Percentiles rank a stretch among this genome's conserved stretches.
These are phyloP conservation scores for Solanum piurae DNA, from an alignment of 257 asterid genomes.

Conservation along the genomic window DNA sequence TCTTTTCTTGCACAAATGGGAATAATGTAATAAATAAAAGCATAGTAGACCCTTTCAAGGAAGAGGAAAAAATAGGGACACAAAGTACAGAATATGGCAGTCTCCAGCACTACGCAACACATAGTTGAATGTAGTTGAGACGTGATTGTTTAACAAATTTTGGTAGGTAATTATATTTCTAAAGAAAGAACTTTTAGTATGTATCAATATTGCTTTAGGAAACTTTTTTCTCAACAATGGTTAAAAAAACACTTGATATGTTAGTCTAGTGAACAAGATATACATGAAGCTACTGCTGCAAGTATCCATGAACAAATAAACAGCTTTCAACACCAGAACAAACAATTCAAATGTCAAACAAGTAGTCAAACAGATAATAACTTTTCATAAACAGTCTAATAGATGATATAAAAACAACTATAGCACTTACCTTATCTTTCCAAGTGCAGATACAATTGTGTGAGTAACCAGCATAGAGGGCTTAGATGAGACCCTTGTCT, in stretches of 20 bases:
- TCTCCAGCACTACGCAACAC: neutral
- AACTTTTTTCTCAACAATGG: neutral
- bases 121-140: neutral
- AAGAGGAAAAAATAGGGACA: neutral
- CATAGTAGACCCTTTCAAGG: neutral
- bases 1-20: neutral
- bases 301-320: neutral
- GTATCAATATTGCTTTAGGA: neutral
- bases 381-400: neutral
- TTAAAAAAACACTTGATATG: neutral
- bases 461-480: conserved; percentile 97
- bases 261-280: neutral
- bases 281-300: neutral
- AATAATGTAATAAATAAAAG: neutral
- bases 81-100: neutral
- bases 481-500: conserved; percentile 88
- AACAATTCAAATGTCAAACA: neutral
- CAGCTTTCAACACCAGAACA: neutral
- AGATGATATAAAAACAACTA: neutral
- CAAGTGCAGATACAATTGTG: conserved; percentile 73
- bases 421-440: conserved; percentile 59
- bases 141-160: neutral
- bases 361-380: neutral
- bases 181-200: neutral
- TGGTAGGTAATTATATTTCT: neutral